Base-by-base conservation (phyloP, 345 rosid genomes). In the Camelina laxa region DNA sequence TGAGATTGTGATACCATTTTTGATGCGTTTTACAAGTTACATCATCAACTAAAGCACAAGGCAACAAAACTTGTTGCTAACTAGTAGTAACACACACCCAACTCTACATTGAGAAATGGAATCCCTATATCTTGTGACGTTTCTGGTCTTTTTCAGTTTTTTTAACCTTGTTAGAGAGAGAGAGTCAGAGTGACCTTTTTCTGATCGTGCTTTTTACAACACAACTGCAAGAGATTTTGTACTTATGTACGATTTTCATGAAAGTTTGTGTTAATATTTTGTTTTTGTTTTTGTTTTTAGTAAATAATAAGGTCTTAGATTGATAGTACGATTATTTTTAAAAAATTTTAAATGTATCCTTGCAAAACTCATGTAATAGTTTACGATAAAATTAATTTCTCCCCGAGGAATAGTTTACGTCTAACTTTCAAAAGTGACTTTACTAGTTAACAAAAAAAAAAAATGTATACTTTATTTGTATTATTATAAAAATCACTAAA, bases 21-120 rank as follows among this genome's bases (percentile, higher is more conserved):
- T 69, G 70, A 76, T 70, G 41, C 67, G 67, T 64, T 70, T 76
- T 57, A 70, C 72, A 72, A 58, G 76, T 70, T 57, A 57, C 72
- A 76, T 76, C 75, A 65, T 76, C 75, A 65, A 57, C 72, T 47
- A 62, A n/a, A 63, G 51, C 63, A 76, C 1, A 76, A 76, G 67
- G 30, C 56, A 22, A 57, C 72, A 57, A 70, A 21, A 50, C 36
- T 44, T 48, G 59, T 63, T 70, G 66, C 70, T 47, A 63, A 8
- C 2, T 33, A 33, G 36, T 33, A 33, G 7, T 6, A 74, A 8
- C 35, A 19, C 55, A 50, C 55, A 73, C 36, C 36, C 9, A 33
- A 33, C 36, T 33, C 9, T 21, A 20, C 79, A 76, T 62, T 76
- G 80, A 76, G 70, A 76, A 69, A 62, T 48, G 70, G 49, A 62